Percentiles rank a stretch among this genome's conserved stretches.
phyloP scores from a whole-genome alignment of 805 yeast species.

The Lachancea kluyveri region DNA sequence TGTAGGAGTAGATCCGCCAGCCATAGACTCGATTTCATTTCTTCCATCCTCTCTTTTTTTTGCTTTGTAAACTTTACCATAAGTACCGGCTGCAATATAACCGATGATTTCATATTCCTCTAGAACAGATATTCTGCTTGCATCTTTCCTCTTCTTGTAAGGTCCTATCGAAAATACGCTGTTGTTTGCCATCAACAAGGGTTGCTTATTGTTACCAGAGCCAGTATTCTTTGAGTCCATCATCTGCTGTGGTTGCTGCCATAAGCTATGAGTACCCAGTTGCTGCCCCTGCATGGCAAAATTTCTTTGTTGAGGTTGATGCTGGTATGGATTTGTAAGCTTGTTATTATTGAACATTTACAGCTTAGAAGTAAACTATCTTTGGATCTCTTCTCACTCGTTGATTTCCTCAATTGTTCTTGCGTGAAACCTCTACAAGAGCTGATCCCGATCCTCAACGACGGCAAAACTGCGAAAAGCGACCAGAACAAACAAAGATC shows the following conservation, averaged over 20 bases:
- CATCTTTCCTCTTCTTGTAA: slow-evolving; percentile 59
- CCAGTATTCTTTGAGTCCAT: slow-evolving; percentile 10
- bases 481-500: too few relatives aligned
- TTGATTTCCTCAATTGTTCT: too few relatives aligned
- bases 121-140: slow-evolving; percentile 64
- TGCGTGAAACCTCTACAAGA: too few relatives aligned
- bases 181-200: slow-evolving; percentile 49
- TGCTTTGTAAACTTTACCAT: slow-evolving; percentile 96
- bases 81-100: slow-evolving; percentile 97
- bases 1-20: slow-evolving; percentile 7
- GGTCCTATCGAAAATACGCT: slow-evolving; percentile 51
- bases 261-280: slow-evolving; percentile 1
- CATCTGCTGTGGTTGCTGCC: slow-evolving; percentile 9
- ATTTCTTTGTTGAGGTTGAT: not conserved
- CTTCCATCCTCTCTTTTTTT: slow-evolving; percentile 35
- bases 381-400: too few relatives aligned
- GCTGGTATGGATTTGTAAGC: slow-evolving; percentile 4
- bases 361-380: too few relatives aligned
- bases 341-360: slow-evolving; percentile 7
- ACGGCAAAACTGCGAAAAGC: too few relatives aligned
- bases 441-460: too few relatives aligned
- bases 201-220: slow-evolving; percentile 26
- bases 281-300: slow-evolving; percentile 1
- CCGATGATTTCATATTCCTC: slow-evolving; percentile 85
- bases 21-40: slow-evolving; percentile 1